These are phyloP conservation scores for Leccinum fuscescens DNA, from an alignment of 1,284 basidiomycete species.

Conservation along the genomic window DNA sequence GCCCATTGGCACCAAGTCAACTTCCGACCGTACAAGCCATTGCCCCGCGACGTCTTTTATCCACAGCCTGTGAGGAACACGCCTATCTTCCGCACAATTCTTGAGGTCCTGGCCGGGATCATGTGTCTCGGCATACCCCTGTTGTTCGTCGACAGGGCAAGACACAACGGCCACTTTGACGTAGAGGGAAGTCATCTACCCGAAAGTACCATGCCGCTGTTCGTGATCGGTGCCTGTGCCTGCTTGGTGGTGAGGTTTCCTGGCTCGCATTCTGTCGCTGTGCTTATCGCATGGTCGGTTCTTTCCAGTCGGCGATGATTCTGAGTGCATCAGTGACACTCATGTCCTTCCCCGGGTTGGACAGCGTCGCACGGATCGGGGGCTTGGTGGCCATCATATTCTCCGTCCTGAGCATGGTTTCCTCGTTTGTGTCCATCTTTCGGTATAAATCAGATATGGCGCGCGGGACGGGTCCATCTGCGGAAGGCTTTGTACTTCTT, in stretches of 20 bases:
- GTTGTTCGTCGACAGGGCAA: constrained; percentile 56
- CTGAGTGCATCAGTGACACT: constrained; percentile 76
- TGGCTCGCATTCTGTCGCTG: constrained; percentile 1
- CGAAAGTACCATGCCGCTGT: constrained; percentile 52
- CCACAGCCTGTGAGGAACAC: constrained; percentile 32
- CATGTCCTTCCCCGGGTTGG: constrained; percentile 69
- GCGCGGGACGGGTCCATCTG: constrained; percentile 39
- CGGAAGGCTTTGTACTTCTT: constrained; percentile 57
- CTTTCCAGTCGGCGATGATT: constrained; percentile 64
- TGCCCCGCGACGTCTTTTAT: constrained; percentile 50
- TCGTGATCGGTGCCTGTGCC: constrained; percentile 61
- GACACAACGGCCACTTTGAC: constrained; percentile 46
- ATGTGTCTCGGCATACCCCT: constrained; percentile 74
- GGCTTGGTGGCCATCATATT: constrained; percentile 65
- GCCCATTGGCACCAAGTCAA: constrained; percentile 71
- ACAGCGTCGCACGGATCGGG: constrained; percentile 56
- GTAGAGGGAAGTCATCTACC: constrained; percentile 50
- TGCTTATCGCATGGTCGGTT: constrained; percentile 4
- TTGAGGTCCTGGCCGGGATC: constrained; percentile 58
- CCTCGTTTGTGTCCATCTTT: constrained; percentile 64
- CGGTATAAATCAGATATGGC: constrained; percentile 64
- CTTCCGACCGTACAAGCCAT: constrained; percentile 60
- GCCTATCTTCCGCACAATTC: constrained; percentile 46
- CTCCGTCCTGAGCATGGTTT: constrained; percentile 64
- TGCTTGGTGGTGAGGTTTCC: constrained; percentile 63